phyloP scores from a whole-genome alignment of 331 rosid species.

The Quercus phellos region DNA sequence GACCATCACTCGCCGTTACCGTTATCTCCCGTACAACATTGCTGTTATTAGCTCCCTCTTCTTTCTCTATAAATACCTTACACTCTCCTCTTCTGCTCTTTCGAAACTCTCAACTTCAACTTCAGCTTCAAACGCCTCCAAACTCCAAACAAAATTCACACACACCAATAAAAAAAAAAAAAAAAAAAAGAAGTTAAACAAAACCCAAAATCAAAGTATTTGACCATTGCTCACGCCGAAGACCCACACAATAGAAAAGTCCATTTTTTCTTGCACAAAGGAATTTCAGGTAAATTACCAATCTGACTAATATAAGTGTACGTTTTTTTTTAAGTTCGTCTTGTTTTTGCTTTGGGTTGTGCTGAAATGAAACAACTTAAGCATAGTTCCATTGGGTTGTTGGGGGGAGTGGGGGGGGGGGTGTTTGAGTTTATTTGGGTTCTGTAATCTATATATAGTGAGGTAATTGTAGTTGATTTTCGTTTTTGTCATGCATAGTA shows the following conservation, averaged over 20 bases:
- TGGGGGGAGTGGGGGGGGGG: not conserved
- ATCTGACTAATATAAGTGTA: not conserved
- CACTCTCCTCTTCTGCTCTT: not conserved
- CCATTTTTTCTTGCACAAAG: not conserved
- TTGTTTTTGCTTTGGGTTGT: slow-evolving; percentile 1
- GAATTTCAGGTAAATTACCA: not conserved
- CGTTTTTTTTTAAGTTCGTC: not conserved
- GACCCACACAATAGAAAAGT: not conserved
- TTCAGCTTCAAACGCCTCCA: too few relatives aligned
- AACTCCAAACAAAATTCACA: not conserved
- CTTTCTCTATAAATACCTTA: slow-evolving; percentile 25
- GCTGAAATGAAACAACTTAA: not conserved
- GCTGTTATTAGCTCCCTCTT: slow-evolving; percentile 13
- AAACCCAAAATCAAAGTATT: not conserved
- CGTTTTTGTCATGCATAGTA: not conserved
- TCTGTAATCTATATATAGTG: not conserved
- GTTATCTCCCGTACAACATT: slow-evolving; percentile 20
- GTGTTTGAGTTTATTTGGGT: not conserved
- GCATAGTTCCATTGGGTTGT: not conserved
- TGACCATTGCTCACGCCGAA: not conserved
- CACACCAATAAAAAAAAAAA: not conserved
- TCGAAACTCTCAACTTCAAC: not conserved
- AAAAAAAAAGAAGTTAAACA: not conserved
- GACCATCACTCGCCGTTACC: slow-evolving; percentile 22
- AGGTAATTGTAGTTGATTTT: not conserved